Conservation (phyloP, 2,329 filamentous ascomycete species). For the Fusarium scirpi region DNA sequence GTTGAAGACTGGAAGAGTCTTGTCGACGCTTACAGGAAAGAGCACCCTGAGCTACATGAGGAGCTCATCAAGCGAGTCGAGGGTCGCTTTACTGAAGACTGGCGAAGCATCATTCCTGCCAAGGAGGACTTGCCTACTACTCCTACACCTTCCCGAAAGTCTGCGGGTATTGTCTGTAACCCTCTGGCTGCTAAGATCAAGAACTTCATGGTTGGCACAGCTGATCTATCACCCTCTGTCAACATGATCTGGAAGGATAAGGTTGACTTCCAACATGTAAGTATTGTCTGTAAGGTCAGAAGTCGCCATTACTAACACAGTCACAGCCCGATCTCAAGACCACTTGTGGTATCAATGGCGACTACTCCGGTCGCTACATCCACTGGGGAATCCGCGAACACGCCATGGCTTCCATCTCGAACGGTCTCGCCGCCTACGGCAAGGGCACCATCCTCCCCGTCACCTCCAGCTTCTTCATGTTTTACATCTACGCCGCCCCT, state of each 20-base stretch:
- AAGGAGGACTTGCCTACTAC: constrained; percentile 58
- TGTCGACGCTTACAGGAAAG: constrained; percentile 56
- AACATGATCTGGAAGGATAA: constrained; percentile 68
- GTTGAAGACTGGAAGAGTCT: constrained; percentile 61
- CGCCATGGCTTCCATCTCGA: constrained; percentile 69
- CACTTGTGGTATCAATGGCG: constrained; percentile 64
- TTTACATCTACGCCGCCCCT: constrained; percentile 68
- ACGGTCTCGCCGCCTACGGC: constrained; percentile 69
- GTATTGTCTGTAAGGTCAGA: background rate
- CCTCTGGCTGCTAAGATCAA: constrained; percentile 61
- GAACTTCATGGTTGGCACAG: constrained; percentile 66
- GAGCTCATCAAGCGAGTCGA: constrained; percentile 62
- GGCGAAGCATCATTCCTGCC: constrained; percentile 61
- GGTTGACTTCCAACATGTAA: constrained; percentile 61
- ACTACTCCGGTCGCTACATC: constrained; percentile 67
- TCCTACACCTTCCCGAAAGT: constrained; percentile 63
- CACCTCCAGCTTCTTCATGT: constrained; percentile 73
- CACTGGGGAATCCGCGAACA: constrained; percentile 72
- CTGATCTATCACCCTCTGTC: constrained; percentile 64
- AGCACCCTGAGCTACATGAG: constrained; percentile 61
- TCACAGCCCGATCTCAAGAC: constrained; percentile 53
- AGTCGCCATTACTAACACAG: background rate
- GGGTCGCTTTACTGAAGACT: constrained; percentile 62
- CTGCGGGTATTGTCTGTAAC: constrained; percentile 62
- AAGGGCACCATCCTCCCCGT: constrained; percentile 67